Evolutionary conservation across 2,329 filamentous ascomycete genomes (phyloP), one percentile per base, ranked within the genome.

Genomic region (Aspergillus costaricaensis): DNA sequence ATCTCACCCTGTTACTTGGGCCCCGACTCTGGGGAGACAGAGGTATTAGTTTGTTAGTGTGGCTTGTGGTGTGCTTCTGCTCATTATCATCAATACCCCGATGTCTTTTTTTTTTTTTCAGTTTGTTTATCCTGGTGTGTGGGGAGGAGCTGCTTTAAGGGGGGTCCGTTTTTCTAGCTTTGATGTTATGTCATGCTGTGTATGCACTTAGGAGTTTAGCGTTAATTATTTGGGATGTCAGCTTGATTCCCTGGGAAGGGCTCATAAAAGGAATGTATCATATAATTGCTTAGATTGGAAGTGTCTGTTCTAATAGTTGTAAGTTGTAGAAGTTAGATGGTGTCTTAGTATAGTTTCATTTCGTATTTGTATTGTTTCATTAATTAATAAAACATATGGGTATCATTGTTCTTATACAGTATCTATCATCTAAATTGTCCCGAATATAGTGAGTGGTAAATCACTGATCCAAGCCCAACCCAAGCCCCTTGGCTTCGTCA

Each of bases 1-100:
- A 75, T 91, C 90, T 1, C 92, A 98, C 77, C 95, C 95, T 2
- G 77, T 99, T 47, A 89, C 96, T 48, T 99, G 95, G 95, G 92
- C 91, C 71, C 93, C 93, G 21, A 91, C 86, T 1, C 76, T 96
- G 58, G 88, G 88, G 15, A 83, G 90, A 71, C 86, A 90, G 74
- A 95, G 93, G 76, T 95, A 85, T 73, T 91, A 82, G 71, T 64
- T 57, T 61, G 19, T 27, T 59, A n/a, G 15, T 32, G 15, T 36
- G 30, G 47, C 47, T 27, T 44, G 47, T 43, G 51, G 47, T 43
- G 51, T 2, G 49, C 55, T 58, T 59, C 23, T 50, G 47, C 30
- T 50, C 25, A 32, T 9, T 17, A 50, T 50, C 15, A 30, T 50
- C 25, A 66, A 60, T 65, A 57, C 54, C 54, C 54, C 25, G 59